Conservation (phyloP, 768 basidiomycete species). For the Lanmaoa pseudosensibilis region DNA sequence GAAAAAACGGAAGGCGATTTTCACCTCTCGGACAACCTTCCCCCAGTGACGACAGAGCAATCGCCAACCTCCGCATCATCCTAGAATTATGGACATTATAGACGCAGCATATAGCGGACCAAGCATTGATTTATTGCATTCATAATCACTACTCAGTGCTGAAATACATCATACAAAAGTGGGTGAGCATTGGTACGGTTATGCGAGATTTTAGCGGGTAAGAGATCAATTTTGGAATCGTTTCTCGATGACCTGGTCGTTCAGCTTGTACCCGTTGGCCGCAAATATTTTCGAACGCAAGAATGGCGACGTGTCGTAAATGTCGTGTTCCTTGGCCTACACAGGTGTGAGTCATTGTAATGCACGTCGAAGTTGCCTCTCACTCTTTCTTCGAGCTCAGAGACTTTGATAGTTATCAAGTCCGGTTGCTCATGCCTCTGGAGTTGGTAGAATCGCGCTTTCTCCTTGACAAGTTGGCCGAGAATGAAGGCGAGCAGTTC, state of each 20-base stretch:
- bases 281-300: slow-evolving; percentile 79
- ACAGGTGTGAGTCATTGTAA: slow-evolving; percentile 10
- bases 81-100: slow-evolving; percentile 21
- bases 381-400: slow-evolving; percentile 87
- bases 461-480: slow-evolving; percentile 91
- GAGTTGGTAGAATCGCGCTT: slow-evolving; percentile 79
- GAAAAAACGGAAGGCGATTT: slow-evolving; percentile 10
- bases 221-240: slow-evolving; percentile 49
- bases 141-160: slow-evolving; percentile 33
- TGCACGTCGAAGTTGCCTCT: slow-evolving; percentile 26
- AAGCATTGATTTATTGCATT: slow-evolving; percentile 28
- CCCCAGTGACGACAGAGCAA: slow-evolving; percentile 11
- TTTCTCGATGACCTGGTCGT: slow-evolving; percentile 69
- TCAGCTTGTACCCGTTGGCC: slow-evolving; percentile 84
- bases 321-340: slow-evolving; percentile 95
- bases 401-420: slow-evolving; percentile 67
- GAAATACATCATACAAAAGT: slow-evolving; percentile 18
- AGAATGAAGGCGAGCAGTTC: slow-evolving; percentile 93
- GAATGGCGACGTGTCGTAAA: slow-evolving; percentile 88
- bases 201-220: slow-evolving; percentile 6
- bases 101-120: slow-evolving; percentile 20
- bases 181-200: slow-evolving; percentile 3
- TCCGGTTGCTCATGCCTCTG: slow-evolving; percentile 78
- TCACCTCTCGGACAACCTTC: background rate
- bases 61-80: slow-evolving; percentile 14